A percentile compares a stretch with the other conserved stretches of the same genome.
Conservation (phyloP, 164 flowering plant genomes). For the Stephania yunnanensis region DNA sequence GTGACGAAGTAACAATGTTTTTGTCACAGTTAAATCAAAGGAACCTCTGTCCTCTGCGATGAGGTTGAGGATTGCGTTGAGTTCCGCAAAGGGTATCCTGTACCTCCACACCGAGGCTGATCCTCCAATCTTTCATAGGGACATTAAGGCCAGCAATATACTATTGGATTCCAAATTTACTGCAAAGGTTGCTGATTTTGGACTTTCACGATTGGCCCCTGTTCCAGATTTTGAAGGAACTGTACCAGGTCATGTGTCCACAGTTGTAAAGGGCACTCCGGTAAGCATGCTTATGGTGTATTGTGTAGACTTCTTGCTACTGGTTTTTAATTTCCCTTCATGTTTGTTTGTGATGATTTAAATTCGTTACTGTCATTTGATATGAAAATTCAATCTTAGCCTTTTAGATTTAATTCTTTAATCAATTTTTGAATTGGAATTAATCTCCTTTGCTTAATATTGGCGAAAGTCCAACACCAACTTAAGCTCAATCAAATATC, state of each 20-base stretch:
- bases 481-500: background rate
- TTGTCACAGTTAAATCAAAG: conserved; percentile 24
- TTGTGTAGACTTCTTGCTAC: background rate
- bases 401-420: background rate
- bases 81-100: conserved; percentile 52
- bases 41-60: conserved; percentile 23
- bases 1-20: background rate
- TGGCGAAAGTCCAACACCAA: background rate
- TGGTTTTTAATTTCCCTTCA: background rate
- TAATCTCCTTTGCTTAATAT: background rate
- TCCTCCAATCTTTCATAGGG: conserved; percentile 56
- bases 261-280: conserved; percentile 52
- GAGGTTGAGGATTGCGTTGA: conserved; percentile 40
- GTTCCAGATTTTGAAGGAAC: conserved; percentile 32
- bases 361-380: background rate
- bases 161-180: conserved; percentile 35
- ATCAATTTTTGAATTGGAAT: background rate
- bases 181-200: conserved; percentile 55
- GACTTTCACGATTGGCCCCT: conserved; percentile 48
- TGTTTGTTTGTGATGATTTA: background rate
- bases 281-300: conserved; percentile 21
- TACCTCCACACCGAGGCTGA: conserved; percentile 60
- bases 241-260: conserved; percentile 39
- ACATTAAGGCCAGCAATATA: conserved; percentile 53
- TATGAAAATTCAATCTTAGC: background rate